These are phyloP conservation scores for Colletotrichum plurivorum DNA, from an alignment of 2,329 filamentous ascomycete species.

Conservation along the genomic window DNA sequence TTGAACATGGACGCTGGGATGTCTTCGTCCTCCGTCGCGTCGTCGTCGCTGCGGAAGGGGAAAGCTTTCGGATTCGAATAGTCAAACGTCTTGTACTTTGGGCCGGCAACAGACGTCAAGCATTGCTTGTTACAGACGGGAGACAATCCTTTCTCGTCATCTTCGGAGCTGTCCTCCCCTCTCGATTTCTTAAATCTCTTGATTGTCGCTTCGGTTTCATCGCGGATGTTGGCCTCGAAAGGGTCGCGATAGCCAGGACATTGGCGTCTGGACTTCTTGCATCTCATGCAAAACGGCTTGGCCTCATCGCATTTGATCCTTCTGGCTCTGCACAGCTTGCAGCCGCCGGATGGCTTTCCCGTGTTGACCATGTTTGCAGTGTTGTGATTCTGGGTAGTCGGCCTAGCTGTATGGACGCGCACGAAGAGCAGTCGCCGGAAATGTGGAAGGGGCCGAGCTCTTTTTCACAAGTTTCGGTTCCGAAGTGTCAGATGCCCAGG, in stretches of 20 bases:
- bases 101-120: slow-evolving; percentile 29
- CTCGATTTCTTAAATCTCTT: slow-evolving; percentile 41
- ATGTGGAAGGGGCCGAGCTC: slow-evolving; percentile 19
- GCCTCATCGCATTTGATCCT: slow-evolving; percentile 46
- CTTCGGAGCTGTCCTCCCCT: slow-evolving; percentile 35
- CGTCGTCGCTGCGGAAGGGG: slow-evolving; percentile 26
- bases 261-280: slow-evolving; percentile 43
- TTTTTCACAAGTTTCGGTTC: slow-evolving; percentile 27
- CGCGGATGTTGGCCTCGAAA: slow-evolving; percentile 45
- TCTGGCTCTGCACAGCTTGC: slow-evolving; percentile 44
- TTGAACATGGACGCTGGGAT: slow-evolving; percentile 35
- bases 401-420: not conserved
- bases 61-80: slow-evolving; percentile 32
- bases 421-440: not conserved
- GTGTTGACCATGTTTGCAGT: slow-evolving; percentile 44
- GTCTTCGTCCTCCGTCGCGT: slow-evolving; percentile 28
- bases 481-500: not conserved
- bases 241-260: slow-evolving; percentile 46
- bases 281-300: slow-evolving; percentile 45
- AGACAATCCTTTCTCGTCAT: slow-evolving; percentile 24
- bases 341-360: slow-evolving; percentile 45
- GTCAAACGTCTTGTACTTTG: slow-evolving; percentile 37
- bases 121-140: slow-evolving; percentile 37
- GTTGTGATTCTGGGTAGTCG: not conserved
- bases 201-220: slow-evolving; percentile 45